Conservation (phyloP, 140 eudicot genomes). For the Flaveria floridana region DNA sequence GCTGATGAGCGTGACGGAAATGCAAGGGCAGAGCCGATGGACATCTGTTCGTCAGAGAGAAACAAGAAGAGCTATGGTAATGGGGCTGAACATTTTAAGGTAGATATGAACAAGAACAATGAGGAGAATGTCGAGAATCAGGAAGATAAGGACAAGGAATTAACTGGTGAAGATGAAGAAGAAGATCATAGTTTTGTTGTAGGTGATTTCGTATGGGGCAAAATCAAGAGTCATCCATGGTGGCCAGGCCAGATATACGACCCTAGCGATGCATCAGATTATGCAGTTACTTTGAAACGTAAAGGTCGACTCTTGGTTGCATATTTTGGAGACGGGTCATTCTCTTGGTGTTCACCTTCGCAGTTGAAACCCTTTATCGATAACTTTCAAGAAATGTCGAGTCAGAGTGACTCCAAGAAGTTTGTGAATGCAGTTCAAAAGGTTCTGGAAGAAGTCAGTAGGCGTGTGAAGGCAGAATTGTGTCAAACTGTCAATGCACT, state of each 20-base stretch:
- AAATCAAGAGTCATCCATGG: constrained; percentile 74
- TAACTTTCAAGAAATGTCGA: constrained; percentile 52
- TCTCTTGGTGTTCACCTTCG: constrained; percentile 71
- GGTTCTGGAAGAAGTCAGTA: constrained; percentile 44
- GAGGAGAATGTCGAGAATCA: constrained; percentile 8
- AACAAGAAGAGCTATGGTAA: background rate
- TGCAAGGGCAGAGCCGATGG: constrained; percentile 11
- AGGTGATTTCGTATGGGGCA: constrained; percentile 92
- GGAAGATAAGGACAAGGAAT: background rate
- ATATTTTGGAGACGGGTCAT: constrained; percentile 81
- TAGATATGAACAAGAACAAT: background rate
- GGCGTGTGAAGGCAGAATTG: constrained; percentile 43
- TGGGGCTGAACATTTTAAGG: background rate
- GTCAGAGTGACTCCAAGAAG: constrained; percentile 53
- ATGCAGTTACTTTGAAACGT: constrained; percentile 40
- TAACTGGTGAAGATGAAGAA: background rate
- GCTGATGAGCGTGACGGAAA: constrained; percentile 4
- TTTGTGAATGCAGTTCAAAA: constrained; percentile 55
- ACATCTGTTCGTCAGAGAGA: background rate
- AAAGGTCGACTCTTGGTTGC: constrained; percentile 62
- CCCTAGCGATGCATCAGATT: constrained; percentile 61
- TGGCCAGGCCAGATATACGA: constrained; percentile 87
- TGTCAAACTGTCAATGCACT: constrained; percentile 34
- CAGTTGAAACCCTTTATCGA: constrained; percentile 70
- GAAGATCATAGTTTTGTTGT: constrained; percentile 43